Evolutionary conservation across 2,329 filamentous ascomycete genomes (phyloP).

Genomic region (Scedosporium boydii): DNA sequence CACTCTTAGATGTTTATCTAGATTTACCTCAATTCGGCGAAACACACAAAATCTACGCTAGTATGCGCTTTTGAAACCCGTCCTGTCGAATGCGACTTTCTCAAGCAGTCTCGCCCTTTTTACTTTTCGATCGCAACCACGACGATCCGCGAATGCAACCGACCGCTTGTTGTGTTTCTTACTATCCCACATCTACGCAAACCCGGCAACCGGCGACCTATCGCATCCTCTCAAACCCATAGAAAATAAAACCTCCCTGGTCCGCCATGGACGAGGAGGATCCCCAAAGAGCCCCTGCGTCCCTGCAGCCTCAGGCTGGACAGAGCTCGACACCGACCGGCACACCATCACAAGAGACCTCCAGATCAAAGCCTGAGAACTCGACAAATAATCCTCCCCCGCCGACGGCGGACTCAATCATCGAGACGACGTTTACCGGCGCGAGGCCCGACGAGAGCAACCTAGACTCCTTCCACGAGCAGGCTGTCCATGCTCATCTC

Average conservation of each 20-base stretch:
- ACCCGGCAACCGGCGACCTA: background rate
- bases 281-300: background rate
- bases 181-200: background rate
- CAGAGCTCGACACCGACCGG: background rate
- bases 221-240: background rate
- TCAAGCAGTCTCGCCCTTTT: background rate
- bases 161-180: background rate
- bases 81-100: background rate
- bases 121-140: background rate
- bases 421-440: slow-evolving; percentile 4
- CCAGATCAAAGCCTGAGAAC: background rate
- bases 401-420: background rate
- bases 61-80: background rate
- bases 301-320: background rate
- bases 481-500: slow-evolving; percentile 45
- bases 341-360: background rate
- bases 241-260: background rate
- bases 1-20: background rate
- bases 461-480: slow-evolving; percentile 22
- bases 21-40: background rate
- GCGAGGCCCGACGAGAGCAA: slow-evolving; percentile 2
- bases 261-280: background rate
- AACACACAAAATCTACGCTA: background rate
- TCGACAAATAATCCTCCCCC: background rate
- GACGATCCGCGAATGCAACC: background rate